These are phyloP conservation scores for Vigna radiata DNA, from an alignment of 306 rosid species.

Conservation along the genomic window DNA sequence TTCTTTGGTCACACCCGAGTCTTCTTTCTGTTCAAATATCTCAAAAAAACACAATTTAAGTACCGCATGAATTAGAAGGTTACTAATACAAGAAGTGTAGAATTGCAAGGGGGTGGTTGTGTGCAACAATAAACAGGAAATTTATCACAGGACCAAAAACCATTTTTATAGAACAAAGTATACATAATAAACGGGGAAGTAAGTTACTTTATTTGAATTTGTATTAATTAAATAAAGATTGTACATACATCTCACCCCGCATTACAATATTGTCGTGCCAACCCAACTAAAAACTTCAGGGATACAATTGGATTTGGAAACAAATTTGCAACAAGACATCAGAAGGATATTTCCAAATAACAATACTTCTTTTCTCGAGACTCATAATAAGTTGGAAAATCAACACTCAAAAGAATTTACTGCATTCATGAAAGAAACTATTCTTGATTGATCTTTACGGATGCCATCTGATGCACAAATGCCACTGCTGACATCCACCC, in stretches of 20 bases:
- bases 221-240: slow-evolving; percentile 9
- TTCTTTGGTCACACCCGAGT: too few species aligned
- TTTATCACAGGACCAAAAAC: neutral
- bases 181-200: neutral
- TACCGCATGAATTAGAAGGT: too few species aligned
- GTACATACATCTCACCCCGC: neutral
- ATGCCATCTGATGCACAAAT: slow-evolving; percentile 84
- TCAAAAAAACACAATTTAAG: too few species aligned
- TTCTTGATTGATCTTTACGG: slow-evolving; percentile 70
- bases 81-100: too few species aligned
- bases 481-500: slow-evolving; percentile 93
- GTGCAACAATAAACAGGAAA: neutral
- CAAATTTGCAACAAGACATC: slow-evolving; percentile 9
- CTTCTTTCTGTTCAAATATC: too few species aligned
- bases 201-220: slow-evolving; percentile 22
- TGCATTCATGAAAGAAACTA: slow-evolving; percentile 63
- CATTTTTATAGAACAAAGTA: neutral
- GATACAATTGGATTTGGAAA: slow-evolving; percentile 8
- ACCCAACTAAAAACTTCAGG: slow-evolving; percentile 30
- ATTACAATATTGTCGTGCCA: slow-evolving; percentile 35
- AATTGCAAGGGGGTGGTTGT: too few species aligned
- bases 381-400: slow-evolving; percentile 36
- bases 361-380: slow-evolving; percentile 16
- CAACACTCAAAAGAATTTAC: slow-evolving; percentile 56
- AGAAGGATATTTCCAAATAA: slow-evolving; percentile 11